These are phyloP conservation scores for Phaeomoniella chlamydospora DNA, from an alignment of 2,329 filamentous ascomycete genomes.

Conservation along the genomic window DNA sequence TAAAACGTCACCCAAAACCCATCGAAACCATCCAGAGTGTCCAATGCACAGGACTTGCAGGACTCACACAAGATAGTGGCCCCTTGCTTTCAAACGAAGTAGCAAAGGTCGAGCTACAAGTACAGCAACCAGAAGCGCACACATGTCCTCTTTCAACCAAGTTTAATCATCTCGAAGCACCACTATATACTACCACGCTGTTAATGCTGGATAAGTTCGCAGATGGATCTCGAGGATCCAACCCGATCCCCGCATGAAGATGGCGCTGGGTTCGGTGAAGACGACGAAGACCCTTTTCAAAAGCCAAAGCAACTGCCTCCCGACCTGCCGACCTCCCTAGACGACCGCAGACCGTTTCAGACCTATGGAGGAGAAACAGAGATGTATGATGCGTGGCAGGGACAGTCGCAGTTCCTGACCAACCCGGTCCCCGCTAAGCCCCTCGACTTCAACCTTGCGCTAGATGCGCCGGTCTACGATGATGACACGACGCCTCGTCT, in stretches of 20 bases:
- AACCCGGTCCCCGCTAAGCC: constrained; percentile 74
- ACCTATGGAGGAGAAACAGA: constrained; percentile 69
- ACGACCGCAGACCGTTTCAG: constrained; percentile 64
- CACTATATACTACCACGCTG: neutral
- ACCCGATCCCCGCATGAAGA: neutral
- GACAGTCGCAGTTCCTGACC: constrained; percentile 71
- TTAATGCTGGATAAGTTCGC: neutral
- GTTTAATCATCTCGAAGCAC: too few relatives aligned
- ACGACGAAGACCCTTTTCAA: constrained; percentile 4
- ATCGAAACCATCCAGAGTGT: too few relatives aligned
- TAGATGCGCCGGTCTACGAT: constrained; percentile 65
- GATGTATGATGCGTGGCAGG: constrained; percentile 99
- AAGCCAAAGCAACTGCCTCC: constrained; percentile 45
- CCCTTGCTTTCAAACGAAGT: too few relatives aligned
- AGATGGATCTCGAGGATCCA: neutral
- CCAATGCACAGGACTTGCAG: too few relatives aligned
- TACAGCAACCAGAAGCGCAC: too few relatives aligned
- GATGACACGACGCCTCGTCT: constrained; percentile 40
- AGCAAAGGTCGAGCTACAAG: too few relatives aligned
- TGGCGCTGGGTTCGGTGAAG: neutral
- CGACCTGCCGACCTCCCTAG: constrained; percentile 80
- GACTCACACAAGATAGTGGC: too few relatives aligned
- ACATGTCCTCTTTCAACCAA: too few relatives aligned
- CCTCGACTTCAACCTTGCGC: constrained; percentile 68
- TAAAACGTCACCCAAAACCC: too few relatives aligned